A percentile compares a stretch with the other conserved stretches of the same genome.
Conservation (phyloP, 1,284 basidiomycete species). For the Retiboletus fuscus region DNA sequence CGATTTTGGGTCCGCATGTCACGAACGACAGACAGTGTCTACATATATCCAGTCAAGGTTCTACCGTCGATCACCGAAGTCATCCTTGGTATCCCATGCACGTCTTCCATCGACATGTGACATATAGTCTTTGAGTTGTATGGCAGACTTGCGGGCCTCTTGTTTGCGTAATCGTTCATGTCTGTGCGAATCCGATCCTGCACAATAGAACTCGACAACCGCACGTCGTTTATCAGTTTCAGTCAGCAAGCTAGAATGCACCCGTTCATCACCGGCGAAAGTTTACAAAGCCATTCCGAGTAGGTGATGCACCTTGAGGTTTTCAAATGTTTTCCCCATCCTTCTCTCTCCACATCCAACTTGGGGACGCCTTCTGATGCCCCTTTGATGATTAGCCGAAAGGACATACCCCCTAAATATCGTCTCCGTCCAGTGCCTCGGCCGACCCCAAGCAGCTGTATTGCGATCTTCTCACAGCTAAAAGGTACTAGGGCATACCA, state of each 20-base stretch:
- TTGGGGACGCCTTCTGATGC: constrained; percentile 31
- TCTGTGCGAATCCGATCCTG: constrained; percentile 35
- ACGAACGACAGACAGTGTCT: constrained; percentile 98
- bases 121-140: constrained; percentile 94
- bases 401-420: constrained; percentile 51
- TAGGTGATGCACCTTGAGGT: constrained; percentile 56
- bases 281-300: constrained; percentile 90
- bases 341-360: constrained; percentile 6
- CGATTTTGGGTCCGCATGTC: constrained; percentile 98
- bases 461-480: constrained; percentile 88
- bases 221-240: constrained; percentile 46
- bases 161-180: constrained; percentile 30
- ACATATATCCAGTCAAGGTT: constrained; percentile 99
- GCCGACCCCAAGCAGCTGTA: constrained; percentile 89
- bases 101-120: constrained; percentile 95
- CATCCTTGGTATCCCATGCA: constrained; percentile 94
- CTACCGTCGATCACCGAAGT: constrained; percentile 99
- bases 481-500: constrained; percentile 88
- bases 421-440: constrained; percentile 50
- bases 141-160: constrained; percentile 86
- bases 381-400: constrained; percentile 58
- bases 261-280: constrained; percentile 98
- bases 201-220: constrained; percentile 88
- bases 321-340: neutral
- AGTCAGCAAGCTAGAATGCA: constrained; percentile 86